These are phyloP conservation scores for Elaeagnus macrophylla DNA, from an alignment of 306 rosid genomes.

Conservation along the genomic window DNA sequence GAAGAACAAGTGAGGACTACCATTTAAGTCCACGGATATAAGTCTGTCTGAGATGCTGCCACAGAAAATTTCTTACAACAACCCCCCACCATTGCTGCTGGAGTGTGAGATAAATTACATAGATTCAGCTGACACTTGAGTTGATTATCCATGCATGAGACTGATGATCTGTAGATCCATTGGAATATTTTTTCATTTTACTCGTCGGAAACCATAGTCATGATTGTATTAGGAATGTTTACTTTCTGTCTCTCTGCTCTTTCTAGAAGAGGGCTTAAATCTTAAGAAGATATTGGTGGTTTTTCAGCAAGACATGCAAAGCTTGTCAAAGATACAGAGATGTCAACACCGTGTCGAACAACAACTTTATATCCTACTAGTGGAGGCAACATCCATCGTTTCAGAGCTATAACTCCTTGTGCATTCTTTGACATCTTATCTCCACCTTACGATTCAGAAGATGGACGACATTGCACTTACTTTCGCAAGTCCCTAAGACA, in stretches of 20 bases:
- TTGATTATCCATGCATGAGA: neutral
- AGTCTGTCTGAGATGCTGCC: too few species aligned
- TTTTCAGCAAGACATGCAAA: constrained; percentile 81
- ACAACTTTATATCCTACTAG: constrained; percentile 75
- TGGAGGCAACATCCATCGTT: constrained; percentile 92
- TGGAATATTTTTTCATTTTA: too few species aligned
- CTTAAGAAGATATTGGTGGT: constrained; percentile 14
- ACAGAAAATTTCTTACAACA: too few species aligned
- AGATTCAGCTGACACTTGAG: too few species aligned
- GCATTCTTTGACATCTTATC: constrained; percentile 80
- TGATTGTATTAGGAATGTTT: too few species aligned
- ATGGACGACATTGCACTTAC: constrained; percentile 82
- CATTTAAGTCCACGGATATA: too few species aligned
- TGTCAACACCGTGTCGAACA: constrained; percentile 74
- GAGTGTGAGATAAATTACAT: too few species aligned
- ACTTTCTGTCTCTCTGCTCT: neutral
- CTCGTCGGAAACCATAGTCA: too few species aligned
- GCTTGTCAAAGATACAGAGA: constrained; percentile 58
- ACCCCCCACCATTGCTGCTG: neutral
- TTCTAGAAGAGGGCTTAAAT: constrained; percentile 5
- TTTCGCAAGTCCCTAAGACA: constrained; percentile 56
- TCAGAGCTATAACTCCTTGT: constrained; percentile 81
- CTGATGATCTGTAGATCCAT: neutral
- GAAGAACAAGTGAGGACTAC: too few species aligned
- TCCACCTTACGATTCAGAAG: constrained; percentile 83